Percentiles rank a stretch among this genome's conserved stretches.
Evolutionary conservation across 176 grass and related monocot species (phyloP).

Genomic region (Metroxylon sagu): DNA sequence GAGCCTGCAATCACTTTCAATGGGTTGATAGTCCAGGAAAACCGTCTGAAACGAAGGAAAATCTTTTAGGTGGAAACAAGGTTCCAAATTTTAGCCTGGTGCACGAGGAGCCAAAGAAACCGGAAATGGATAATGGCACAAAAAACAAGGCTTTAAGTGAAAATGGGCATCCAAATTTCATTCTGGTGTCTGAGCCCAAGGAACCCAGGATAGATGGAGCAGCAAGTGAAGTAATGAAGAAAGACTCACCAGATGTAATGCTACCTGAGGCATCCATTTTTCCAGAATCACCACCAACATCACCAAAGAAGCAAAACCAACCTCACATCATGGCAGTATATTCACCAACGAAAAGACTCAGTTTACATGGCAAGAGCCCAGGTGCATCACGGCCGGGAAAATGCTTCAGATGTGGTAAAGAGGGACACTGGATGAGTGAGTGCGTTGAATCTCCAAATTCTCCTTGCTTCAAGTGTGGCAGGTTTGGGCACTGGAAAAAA

Average conservation of each 20-base stretch:
- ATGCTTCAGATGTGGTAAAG: conserved; percentile 16
- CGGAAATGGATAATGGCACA: neutral
- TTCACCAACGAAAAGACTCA: conserved; percentile 2
- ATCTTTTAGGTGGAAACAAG: neutral
- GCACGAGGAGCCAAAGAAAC: conserved; percentile 5
- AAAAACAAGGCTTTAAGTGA: neutral
- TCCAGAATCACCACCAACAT: neutral
- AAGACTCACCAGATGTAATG: too few relatives aligned
- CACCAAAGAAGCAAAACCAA: conserved; percentile 7
- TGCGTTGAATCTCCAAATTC: conserved; percentile 3
- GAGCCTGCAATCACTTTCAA: conserved; percentile 26
- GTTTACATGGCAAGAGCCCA: neutral
- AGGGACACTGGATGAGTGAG: conserved; percentile 7
- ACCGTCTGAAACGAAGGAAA: neutral
- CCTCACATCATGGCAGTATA: neutral
- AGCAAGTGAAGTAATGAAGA: neutral
- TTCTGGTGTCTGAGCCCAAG: neutral
- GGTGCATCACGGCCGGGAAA: neutral
- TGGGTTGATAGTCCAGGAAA: conserved; percentile 7
- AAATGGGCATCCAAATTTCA: too few relatives aligned
- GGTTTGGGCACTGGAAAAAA: conserved; percentile 5
- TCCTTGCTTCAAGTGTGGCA: conserved; percentile 15
- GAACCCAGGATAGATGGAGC: neutral
- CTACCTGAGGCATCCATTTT: too few relatives aligned
- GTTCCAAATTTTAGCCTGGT: neutral